Percentiles rank a stretch among this genome's conserved stretches.
These are phyloP conservation scores for Phaffia rhodozyma DNA, from an alignment of 1,284 basidiomycete species.

Conservation along the genomic window DNA sequence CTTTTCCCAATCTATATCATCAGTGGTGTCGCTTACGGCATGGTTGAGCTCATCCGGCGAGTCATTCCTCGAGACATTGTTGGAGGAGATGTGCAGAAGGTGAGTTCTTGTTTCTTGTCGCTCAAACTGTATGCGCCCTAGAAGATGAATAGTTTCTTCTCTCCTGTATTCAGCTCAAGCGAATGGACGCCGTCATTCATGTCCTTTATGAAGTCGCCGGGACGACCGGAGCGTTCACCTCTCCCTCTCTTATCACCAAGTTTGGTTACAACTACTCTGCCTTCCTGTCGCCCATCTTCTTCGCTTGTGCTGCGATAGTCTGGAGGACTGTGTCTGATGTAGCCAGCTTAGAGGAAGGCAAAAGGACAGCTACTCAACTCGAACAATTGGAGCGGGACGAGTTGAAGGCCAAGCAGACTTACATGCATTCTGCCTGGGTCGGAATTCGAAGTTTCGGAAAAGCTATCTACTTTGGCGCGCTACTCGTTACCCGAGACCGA, in stretches of 20 bases:
- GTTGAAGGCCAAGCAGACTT: conserved; percentile 12
- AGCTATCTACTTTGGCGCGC: conserved; percentile 29
- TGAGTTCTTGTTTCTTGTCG: neutral
- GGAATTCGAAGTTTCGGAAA: conserved; percentile 27
- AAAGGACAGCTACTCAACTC: neutral
- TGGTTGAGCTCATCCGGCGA: conserved; percentile 34
- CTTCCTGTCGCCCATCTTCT: conserved; percentile 29
- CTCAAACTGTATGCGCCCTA: neutral
- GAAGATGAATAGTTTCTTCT: neutral
- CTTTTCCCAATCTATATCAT: conserved; percentile 29
- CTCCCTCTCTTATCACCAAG: conserved; percentile 30
- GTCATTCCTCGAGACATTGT: conserved; percentile 32
- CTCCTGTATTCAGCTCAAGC: conserved; percentile 23
- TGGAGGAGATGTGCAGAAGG: conserved; percentile 19
- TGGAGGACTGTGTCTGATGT: conserved; percentile 18
- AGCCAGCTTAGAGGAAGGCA: neutral
- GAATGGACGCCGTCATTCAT: conserved; percentile 35
- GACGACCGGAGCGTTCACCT: conserved; percentile 33
- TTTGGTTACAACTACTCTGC: conserved; percentile 35
- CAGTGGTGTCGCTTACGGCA: conserved; percentile 33
- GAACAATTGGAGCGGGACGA: conserved; percentile 13
- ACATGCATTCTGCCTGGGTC: conserved; percentile 22
- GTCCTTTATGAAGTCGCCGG: conserved; percentile 35
- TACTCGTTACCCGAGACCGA: conserved; percentile 27
- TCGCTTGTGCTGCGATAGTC: conserved; percentile 24